Percentiles rank a stretch among this genome's conserved stretches.
These are phyloP conservation scores for Penicillium hordei DNA, from an alignment of 2,329 filamentous ascomycete species.

Conservation along the genomic window DNA sequence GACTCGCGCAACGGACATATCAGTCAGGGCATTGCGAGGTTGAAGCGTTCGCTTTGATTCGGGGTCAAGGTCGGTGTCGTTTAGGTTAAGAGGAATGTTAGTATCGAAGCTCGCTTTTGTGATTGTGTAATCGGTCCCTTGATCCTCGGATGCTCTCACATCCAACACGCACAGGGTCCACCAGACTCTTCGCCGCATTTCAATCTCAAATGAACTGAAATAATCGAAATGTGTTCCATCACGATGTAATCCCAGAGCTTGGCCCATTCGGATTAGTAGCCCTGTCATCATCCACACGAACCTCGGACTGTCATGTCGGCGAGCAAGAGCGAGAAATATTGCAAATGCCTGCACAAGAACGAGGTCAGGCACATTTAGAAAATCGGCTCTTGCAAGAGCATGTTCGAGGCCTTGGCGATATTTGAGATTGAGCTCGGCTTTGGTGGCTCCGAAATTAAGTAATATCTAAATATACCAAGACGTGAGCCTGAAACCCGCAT, in stretches of 20 bases:
- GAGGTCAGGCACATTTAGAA: slow-evolving; percentile 20
- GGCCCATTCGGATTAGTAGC: slow-evolving; percentile 21
- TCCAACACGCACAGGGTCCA: slow-evolving; percentile 53
- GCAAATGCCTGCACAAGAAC: slow-evolving; percentile 20
- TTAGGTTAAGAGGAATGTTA: slow-evolving; percentile 50
- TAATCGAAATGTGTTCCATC: slow-evolving; percentile 25
- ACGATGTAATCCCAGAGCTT: slow-evolving; percentile 22
- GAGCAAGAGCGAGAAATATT: slow-evolving; percentile 19
- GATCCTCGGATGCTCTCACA: slow-evolving; percentile 60
- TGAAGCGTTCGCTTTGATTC: slow-evolving; percentile 51
- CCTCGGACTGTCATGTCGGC: slow-evolving; percentile 23
- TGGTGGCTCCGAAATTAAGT: slow-evolving; percentile 21
- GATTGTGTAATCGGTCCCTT: slow-evolving; percentile 63
- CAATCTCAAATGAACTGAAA: slow-evolving; percentile 54
- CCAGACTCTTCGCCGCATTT: slow-evolving; percentile 43
- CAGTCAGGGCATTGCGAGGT: slow-evolving; percentile 54
- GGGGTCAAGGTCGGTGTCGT: slow-evolving; percentile 49
- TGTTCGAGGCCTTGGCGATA: slow-evolving; percentile 19
- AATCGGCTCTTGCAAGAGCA: slow-evolving; percentile 24
- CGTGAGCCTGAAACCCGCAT: neutral
- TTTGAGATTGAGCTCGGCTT: slow-evolving; percentile 23
- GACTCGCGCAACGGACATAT: slow-evolving; percentile 49
- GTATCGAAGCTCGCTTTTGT: slow-evolving; percentile 61
- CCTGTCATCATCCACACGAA: slow-evolving; percentile 30
- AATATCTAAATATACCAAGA: neutral